A percentile compares a stretch with the other conserved stretches of the same genome.
Conservation (phyloP, 768 basidiomycete genomes). For the Mycena sanguinolenta region DNA sequence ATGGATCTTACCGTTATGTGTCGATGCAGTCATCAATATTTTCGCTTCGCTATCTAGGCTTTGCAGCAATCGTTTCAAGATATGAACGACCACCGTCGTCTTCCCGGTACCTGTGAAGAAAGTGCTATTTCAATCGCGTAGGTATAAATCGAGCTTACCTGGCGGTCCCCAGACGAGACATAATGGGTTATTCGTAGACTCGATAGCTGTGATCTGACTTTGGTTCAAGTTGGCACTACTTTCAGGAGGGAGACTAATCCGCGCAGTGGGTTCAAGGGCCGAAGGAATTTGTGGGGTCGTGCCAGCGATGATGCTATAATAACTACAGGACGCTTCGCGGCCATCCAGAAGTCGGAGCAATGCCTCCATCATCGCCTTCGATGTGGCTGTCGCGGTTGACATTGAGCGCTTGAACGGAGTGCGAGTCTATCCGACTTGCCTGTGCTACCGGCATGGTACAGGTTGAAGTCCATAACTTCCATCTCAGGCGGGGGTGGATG, state of each 20-base stretch:
- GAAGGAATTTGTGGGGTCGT: conserved; percentile 28
- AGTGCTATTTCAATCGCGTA: neutral
- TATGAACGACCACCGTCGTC: conserved; percentile 77
- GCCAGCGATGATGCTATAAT: conserved; percentile 63
- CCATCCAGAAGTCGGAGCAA: conserved; percentile 61
- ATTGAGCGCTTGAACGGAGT: neutral
- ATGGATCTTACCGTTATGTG: conserved; percentile 67
- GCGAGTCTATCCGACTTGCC: conserved; percentile 47
- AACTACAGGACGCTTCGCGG: conserved; percentile 59
- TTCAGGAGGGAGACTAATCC: neutral
- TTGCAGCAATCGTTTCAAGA: conserved; percentile 60
- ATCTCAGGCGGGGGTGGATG: conserved; percentile 75
- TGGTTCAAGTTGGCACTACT: conserved; percentile 56
- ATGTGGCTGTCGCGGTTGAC: conserved; percentile 58
- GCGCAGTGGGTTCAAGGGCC: neutral
- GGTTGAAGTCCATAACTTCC: conserved; percentile 71
- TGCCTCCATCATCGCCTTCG: conserved; percentile 76
- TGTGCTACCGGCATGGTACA: conserved; percentile 73
- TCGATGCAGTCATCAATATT: conserved; percentile 80
- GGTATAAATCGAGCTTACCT: conserved; percentile 52
- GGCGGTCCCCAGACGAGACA: conserved; percentile 81
- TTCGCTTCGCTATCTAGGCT: conserved; percentile 50
- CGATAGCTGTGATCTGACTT: conserved; percentile 68
- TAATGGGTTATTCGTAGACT: conserved; percentile 57
- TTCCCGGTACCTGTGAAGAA: conserved; percentile 72